Base-by-base conservation (phyloP, 176 grass and related monocot genomes). In the Aegilops sharonensis region DNA sequence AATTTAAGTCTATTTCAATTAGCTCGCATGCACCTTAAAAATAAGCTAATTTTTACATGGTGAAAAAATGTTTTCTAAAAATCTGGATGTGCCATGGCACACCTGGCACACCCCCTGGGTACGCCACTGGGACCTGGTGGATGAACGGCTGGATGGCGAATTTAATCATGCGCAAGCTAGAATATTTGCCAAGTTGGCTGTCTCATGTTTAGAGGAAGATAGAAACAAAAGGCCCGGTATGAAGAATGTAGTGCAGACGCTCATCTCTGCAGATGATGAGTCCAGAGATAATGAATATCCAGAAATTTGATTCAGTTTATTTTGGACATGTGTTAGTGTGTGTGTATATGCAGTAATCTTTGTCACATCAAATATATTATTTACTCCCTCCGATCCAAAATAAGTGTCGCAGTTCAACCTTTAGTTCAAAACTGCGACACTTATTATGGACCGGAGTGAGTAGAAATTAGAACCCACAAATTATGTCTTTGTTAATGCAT, bases 241-340 rank as follows among this genome's bases (percentile, higher is more conserved):
- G 81, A 84, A 62, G 81, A 35, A 40, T 61, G 17, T 75, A 47
- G 68, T 75, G 56, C 81, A 73, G 27, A 75, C 45, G 82, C 82
- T 84, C 25, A 84, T 75, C 37, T 75, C 82, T 31, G 13, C 69
- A 9, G 82, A 74, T 74, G 82, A 75, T n/a, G 68, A 63, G n/a
- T 29, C 69, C 24, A 69, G 11, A 52, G 62, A 25, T 32, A 64
- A 68, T 52, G 24, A 17, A 11, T 34, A 52, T 52, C 29, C 63
- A 52, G 63, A 21, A 32, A 52, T 23, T 9, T 68, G 42, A 81
- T 68, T 35, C 11, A 4, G 2, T 15, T 66, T n/a, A 68, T 68
- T 42, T 34, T 52, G 3, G 64, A n/a, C 21, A 6, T 34, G 1
- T 47, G 10, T 18, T 12, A 40, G 23, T 64, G 8, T 76, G 50